Base-by-base conservation (phyloP, 2,329 filamentous ascomycete genomes). In the Neoarthrinium moseri region DNA sequence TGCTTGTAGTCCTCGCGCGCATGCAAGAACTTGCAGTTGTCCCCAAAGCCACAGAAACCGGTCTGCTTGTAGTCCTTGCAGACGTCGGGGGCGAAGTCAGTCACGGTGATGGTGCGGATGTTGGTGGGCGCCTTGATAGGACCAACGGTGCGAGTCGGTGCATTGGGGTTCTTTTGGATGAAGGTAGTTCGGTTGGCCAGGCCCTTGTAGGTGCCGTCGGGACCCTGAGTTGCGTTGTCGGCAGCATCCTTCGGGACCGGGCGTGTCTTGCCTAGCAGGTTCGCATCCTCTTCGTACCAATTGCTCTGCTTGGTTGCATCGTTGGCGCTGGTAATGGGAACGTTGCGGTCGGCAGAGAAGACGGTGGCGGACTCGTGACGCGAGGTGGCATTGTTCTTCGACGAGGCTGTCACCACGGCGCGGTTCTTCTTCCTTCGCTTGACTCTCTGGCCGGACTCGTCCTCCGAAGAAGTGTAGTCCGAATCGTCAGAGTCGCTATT, bases 11-110 rank as follows among this genome's bases (percentile, higher is more conserved):
- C 87, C 58, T 89, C 85, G 47, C 89, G 74, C 5, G 81, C 81
- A 59, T 94, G 89, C 1, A 90, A 61, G 61, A 84, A 94, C 60
- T 91, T 95, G 72, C 91, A 96, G 50, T 77, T 84, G 62, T 94
- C 89, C 22, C 87, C 86, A 52, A 85, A 87, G 2, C 84, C 83
- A 56, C 80, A 83, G 58, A 57, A 86, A 1, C 86, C 86, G 0
- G 85, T 94, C 58, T 88, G 80, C 56, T 92, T 92, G 67, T 89
- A 94, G 62, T 97, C 94, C 65, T 97, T 97, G 69, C 94, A 99
- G 0, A 95, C 88, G 55, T 97, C 92, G 0, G 92, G 90, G 0
- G 88, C 86, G 62, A 89, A 97, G 62, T 99, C 94, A 24, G 84
- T 95, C 6, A 92, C 80, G 0, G 91, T 97, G 52, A 95, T 86